These are phyloP conservation scores for Pinus albicaulis DNA, from an alignment of 75 land plant species.

Conservation along the genomic window DNA sequence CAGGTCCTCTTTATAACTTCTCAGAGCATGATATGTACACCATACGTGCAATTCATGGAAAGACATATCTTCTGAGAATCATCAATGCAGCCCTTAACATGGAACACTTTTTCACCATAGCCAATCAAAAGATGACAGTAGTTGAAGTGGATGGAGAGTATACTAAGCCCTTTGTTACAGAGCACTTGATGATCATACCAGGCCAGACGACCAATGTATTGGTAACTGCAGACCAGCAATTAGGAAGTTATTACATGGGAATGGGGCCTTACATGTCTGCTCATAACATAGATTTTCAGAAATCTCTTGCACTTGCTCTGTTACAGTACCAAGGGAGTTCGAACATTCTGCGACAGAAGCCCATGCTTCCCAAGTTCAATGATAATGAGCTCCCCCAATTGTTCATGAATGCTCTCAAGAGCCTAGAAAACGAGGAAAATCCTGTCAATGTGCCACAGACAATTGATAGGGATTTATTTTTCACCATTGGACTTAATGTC, in stretches of 20 bases:
- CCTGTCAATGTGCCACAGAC: too few relatives aligned
- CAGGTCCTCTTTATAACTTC: slow-evolving; percentile 45
- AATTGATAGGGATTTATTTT: slow-evolving; percentile 1
- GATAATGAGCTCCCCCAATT: neutral
- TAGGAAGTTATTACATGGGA: slow-evolving; percentile 38
- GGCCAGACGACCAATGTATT: slow-evolving; percentile 70
- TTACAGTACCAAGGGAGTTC: neutral
- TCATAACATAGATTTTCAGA: slow-evolving; percentile 23
- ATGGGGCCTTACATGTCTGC: slow-evolving; percentile 45
- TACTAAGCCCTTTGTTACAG: slow-evolving; percentile 28
- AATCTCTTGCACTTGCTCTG: slow-evolving; percentile 14
- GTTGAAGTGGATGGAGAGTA: slow-evolving; percentile 25
- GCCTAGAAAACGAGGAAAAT: neutral
- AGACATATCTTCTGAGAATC: slow-evolving; percentile 20
- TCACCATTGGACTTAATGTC: slow-evolving; percentile 11
- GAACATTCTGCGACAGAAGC: too few relatives aligned
- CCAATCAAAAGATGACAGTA: slow-evolving; percentile 54
- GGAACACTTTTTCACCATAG: slow-evolving; percentile 58
- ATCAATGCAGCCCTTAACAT: too few relatives aligned
- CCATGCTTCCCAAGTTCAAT: too few relatives aligned
- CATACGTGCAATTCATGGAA: slow-evolving; percentile 19
- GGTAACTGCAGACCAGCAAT: slow-evolving; percentile 42
- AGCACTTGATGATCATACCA: slow-evolving; percentile 40
- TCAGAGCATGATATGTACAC: slow-evolving; percentile 5
- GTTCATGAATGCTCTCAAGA: slow-evolving; percentile 14